Base-by-base conservation (phyloP, 1,139 yeast genomes). In the Scheffersomyces quercinus region DNA sequence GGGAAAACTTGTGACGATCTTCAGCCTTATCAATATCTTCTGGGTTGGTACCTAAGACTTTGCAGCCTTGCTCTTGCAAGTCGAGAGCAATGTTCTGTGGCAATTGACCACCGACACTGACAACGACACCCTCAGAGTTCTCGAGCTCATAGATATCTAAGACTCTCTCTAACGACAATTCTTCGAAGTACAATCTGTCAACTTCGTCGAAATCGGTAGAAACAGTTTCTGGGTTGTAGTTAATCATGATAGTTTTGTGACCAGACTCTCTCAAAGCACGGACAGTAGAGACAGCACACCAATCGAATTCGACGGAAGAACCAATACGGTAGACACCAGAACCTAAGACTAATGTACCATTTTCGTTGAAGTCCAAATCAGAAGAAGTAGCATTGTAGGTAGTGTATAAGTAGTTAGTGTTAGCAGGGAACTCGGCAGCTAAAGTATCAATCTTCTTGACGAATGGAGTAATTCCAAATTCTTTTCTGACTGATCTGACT, bases 291-390 rank as follows among this genome's bases (percentile, higher is more conserved):
- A 93, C 99, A 40, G 98, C 99, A 79, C 99, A 93, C 99, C 99
- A 93, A 70, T 93, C 99, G 59, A 93, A 93, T 72, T 93, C 99
- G 48, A 93, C 99, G 24, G 98, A 91, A 4, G 98, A 91, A 47
- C 99, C 99, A 64, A 93, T 93, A 70, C 99, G 83, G 79, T 93
- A 93, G 43, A 93, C 99, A 73, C 99, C 99, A 10, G 98, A 91
- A 43, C 99, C 99, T 55, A 93, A 77, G 36, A 93, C 99, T 82
- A 93, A 76, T 50, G 95, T 85, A 60, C 99, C 98, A 53, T 88
- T 81, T 51, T 91, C 98, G 59, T 88, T 81, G 62, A 93, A 93
- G 35, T 74, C 79, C 45, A 93, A 84, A 67, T 93, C 99, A 55
- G 86, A 85, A 41, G 82, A 77, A 42, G 89, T 80, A 44, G 97